A percentile compares a stretch with the other conserved stretches of the same genome.
Evolutionary conservation across 2,329 filamentous ascomycete species (phyloP).

Genomic region (Exutisphaerella laricina): DNA sequence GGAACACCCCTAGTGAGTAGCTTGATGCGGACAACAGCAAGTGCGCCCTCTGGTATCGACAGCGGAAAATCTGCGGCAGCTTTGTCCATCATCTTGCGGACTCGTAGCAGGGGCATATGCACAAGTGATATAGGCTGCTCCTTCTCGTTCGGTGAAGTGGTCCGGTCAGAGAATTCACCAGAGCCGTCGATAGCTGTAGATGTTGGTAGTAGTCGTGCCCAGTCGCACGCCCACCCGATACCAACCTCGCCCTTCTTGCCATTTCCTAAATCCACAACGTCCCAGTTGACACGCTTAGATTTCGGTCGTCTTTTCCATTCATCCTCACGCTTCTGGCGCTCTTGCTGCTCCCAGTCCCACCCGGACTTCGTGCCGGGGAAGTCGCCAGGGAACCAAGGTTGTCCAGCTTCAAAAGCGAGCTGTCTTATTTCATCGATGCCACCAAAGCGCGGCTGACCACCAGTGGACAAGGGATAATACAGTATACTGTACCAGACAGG

Average conservation of each 20-base stretch:
- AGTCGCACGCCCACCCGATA: conserved; percentile 76
- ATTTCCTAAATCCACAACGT: conserved; percentile 65
- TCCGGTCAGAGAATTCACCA: conserved; percentile 5
- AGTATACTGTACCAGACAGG: conserved; percentile 83
- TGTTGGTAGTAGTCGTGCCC: conserved; percentile 61
- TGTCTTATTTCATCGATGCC: conserved; percentile 76
- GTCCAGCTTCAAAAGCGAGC: conserved; percentile 69
- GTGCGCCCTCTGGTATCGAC: background rate
- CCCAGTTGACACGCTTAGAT: conserved; percentile 72
- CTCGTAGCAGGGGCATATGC: conserved; percentile 4
- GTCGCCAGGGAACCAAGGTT: conserved; percentile 83
- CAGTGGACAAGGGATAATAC: conserved; percentile 72
- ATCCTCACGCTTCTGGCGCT: conserved; percentile 54
- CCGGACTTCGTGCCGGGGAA: conserved; percentile 75
- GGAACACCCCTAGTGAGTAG: conserved; percentile 67
- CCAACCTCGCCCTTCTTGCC: conserved; percentile 78
- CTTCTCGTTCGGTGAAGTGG: background rate
- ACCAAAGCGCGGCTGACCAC: conserved; percentile 75
- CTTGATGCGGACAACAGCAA: conserved; percentile 56
- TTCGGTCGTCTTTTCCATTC: conserved; percentile 75
- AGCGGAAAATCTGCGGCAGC: background rate
- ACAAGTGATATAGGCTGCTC: conserved; percentile 2
- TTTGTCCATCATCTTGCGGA: background rate
- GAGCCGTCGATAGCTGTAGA: no score
- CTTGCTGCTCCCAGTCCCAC: conserved; percentile 66